Percentiles rank a stretch among this genome's conserved stretches.
phyloP scores from a whole-genome alignment of 164 flowering plant genomes.

The Aristolochia fimbriata region DNA sequence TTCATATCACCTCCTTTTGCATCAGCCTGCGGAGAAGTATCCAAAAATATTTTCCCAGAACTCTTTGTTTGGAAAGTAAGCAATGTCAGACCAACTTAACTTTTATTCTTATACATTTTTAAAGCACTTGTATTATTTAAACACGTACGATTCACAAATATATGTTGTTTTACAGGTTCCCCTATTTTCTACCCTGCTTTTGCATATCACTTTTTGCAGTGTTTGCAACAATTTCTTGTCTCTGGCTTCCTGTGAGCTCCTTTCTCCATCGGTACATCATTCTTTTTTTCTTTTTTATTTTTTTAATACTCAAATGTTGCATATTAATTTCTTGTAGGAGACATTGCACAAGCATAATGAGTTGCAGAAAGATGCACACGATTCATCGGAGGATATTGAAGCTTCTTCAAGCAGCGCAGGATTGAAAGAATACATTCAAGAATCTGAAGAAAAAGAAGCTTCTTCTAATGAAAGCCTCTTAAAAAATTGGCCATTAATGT shows the following conservation, averaged over 20 bases:
- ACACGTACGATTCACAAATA: too few relatives aligned
- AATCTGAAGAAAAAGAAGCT: conserved; percentile 11
- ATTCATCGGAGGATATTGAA: conserved; percentile 15
- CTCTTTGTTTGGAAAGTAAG: conserved; percentile 48
- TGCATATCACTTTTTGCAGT: conserved; percentile 34
- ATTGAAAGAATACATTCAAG: conserved; percentile 2
- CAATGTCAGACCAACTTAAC: not conserved
- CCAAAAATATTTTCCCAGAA: conserved; percentile 35
- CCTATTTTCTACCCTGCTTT: conserved; percentile 60
- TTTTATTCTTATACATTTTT: not conserved
- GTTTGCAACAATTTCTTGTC: conserved; percentile 18
- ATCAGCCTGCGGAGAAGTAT: conserved; percentile 57
- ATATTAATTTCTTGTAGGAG: conserved; percentile 29
- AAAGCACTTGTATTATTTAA: not conserved
- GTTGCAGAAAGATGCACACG: conserved; percentile 2
- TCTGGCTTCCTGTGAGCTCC: conserved; percentile 49
- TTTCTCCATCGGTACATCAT: not conserved
- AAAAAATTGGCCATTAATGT: conserved; percentile 84
- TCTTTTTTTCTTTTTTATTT: not conserved
- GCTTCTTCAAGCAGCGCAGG: conserved; percentile 7
- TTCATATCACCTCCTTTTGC: too few relatives aligned
- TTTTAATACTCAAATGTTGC: not conserved
- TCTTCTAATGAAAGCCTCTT: conserved; percentile 20
- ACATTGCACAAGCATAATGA: conserved; percentile 44
- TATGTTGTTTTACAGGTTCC: conserved; percentile 36